These are phyloP conservation scores for Rhizophlyctis rosea DNA, from an alignment of 192 early-diverging fungal genomes.

Conservation along the genomic window DNA sequence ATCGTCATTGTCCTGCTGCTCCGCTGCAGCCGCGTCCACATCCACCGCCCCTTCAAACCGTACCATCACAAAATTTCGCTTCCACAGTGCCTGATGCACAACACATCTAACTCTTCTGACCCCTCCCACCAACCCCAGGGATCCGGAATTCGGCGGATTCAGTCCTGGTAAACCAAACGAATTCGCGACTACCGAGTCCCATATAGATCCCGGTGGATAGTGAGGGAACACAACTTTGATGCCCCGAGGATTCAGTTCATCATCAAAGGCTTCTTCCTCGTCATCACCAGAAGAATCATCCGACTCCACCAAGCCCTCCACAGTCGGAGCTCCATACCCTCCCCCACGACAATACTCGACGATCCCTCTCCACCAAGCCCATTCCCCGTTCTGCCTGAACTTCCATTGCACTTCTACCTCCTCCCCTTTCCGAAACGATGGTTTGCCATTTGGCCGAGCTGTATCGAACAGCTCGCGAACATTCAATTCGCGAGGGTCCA, in stretches of 20 bases:
- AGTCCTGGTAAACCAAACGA: not conserved
- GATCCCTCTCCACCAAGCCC: conserved; percentile 18
- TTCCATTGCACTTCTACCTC: conserved; percentile 20
- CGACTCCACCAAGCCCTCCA: not conserved
- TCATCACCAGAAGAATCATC: not conserved
- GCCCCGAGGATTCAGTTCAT: not conserved
- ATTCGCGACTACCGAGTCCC: conserved; percentile 4
- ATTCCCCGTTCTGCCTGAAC: not conserved
- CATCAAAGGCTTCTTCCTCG: not conserved
- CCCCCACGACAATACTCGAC: not conserved
- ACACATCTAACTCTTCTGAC: conserved; percentile 8
- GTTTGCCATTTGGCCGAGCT: not conserved
- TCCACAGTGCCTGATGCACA: conserved; percentile 9
- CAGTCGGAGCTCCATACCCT: not conserved
- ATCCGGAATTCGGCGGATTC: conserved; percentile 2
- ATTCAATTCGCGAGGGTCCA: conserved; percentile 11
- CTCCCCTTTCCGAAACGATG: conserved; percentile 4
- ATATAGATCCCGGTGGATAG: conserved; percentile 11
- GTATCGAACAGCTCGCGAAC: not conserved
- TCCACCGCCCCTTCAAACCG: no score
- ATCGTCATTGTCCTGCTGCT: no score
- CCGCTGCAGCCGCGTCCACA: no score
- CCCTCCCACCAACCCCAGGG: conserved; percentile 10
- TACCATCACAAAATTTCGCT: conserved; percentile 1
- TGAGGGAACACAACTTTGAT: conserved; percentile 13